These are phyloP conservation scores for Nothophaeocryptopus gaeumannii DNA, from an alignment of 2,329 filamentous ascomycete genomes.

Conservation along the genomic window DNA sequence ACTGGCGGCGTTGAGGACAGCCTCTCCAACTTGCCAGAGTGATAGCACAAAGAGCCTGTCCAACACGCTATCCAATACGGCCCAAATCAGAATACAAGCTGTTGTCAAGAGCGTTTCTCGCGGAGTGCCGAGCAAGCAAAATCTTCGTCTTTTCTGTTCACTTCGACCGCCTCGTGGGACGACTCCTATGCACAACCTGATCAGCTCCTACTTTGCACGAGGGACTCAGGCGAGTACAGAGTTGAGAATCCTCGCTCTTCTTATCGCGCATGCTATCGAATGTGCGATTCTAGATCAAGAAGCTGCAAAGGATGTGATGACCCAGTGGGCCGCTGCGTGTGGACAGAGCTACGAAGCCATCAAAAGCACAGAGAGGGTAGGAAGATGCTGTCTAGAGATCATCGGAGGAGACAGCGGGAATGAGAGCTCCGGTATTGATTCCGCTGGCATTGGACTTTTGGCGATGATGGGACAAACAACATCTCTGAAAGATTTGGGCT, in stretches of 20 bases:
- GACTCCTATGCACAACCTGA: too few species aligned
- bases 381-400: neutral
- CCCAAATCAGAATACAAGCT: too few species aligned
- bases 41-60: too few species aligned
- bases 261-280: constrained; percentile 1
- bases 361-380: neutral
- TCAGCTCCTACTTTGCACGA: neutral
- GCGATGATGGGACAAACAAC: constrained; percentile 1
- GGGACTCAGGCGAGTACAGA: neutral
- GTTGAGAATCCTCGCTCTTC: constrained; percentile 1
- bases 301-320: neutral
- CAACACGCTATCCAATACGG: too few species aligned
- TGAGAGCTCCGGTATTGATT: neutral
- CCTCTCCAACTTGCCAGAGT: too few species aligned
- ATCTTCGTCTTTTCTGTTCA: too few species aligned
- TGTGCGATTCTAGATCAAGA: neutral
- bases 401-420: neutral
- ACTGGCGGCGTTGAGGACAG: too few species aligned
- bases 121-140: too few species aligned
- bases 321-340: neutral
- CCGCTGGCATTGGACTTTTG: neutral
- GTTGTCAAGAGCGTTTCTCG: too few species aligned
- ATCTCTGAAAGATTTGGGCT: neutral
- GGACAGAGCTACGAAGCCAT: neutral
- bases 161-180: too few species aligned